Conservation (phyloP, 345 rosid genomes). For the Populus pruinosa region DNA sequence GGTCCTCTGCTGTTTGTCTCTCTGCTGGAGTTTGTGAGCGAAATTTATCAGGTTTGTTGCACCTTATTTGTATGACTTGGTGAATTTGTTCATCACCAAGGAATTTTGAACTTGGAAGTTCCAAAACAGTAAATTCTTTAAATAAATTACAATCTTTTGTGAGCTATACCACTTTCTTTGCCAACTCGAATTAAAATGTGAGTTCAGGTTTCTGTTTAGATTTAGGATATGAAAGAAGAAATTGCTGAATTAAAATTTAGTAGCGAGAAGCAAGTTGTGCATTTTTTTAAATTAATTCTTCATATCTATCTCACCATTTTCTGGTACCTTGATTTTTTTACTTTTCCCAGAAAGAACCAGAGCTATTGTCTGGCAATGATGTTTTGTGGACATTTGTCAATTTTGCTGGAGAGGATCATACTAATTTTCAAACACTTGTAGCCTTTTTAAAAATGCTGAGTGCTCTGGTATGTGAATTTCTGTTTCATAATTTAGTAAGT, state of each 20-base stretch:
- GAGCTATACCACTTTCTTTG: background rate
- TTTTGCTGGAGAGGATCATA: slow-evolving; percentile 98
- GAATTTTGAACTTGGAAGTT: background rate
- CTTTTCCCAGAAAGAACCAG: slow-evolving; percentile 76
- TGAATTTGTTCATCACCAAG: background rate
- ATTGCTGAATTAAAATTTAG: background rate
- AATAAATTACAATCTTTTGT: background rate
- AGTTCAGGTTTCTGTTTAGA: background rate
- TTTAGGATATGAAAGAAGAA: background rate
- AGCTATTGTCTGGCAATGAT: slow-evolving; percentile 86
- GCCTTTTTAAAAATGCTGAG: slow-evolving; percentile 92
- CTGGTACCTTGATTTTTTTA: slow-evolving; percentile 7
- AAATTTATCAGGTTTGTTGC: slow-evolving; percentile 72
- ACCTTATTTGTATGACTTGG: background rate
- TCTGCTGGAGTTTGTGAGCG: slow-evolving; percentile 88
- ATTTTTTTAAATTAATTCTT: slow-evolving; percentile 1
- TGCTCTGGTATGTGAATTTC: slow-evolving; percentile 67
- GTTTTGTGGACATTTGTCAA: slow-evolving; percentile 94
- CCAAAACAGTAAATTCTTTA: background rate
- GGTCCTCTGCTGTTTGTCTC: slow-evolving; percentile 64
- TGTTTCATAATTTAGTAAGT: background rate
- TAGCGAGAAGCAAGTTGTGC: background rate
- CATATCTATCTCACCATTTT: background rate
- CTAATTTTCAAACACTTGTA: slow-evolving; percentile 87
- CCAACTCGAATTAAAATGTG: background rate